These are phyloP conservation scores for Isatis lusitanica DNA, from an alignment of 441 rosid species.

Conservation along the genomic window DNA sequence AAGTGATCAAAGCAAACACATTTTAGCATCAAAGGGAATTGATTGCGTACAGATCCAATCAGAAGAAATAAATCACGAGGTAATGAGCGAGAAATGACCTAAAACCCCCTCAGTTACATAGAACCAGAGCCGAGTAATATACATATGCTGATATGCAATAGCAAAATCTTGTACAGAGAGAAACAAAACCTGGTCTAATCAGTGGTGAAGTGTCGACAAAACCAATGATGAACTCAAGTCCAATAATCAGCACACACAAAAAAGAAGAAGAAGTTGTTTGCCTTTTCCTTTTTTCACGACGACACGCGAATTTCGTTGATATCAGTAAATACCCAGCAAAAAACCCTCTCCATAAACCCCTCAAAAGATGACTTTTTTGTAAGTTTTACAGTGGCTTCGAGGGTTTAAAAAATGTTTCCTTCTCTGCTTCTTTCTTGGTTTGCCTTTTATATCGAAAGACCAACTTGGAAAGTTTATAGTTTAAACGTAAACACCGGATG, in stretches of 20 bases:
- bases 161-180: not conserved
- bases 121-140: not conserved
- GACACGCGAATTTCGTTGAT: too few species aligned
- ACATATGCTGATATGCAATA: slow-evolving; percentile 1
- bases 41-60: not conserved
- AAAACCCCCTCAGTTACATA: not conserved
- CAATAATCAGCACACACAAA: not conserved
- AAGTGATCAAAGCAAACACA: slow-evolving; percentile 4
- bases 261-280: not conserved
- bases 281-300: not conserved
- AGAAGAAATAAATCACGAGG: not conserved
- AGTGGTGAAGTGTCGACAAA: not conserved
- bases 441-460: not conserved
- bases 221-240: not conserved
- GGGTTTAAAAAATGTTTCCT: too few species aligned
- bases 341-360: too few species aligned
- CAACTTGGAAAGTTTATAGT: not conserved
- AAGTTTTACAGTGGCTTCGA: too few species aligned
- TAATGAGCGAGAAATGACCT: not conserved
- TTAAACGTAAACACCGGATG: not conserved
- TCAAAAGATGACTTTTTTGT: too few species aligned
- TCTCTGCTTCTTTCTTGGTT: too few species aligned
- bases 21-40: not conserved
- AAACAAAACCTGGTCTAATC: slow-evolving; percentile 17
- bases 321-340: too few species aligned